Percentiles rank a stretch among this genome's conserved stretches.
These are phyloP conservation scores for Cryptosporidium canis DNA, from an alignment of 169 alveolate genomes.

Conservation along the genomic window DNA sequence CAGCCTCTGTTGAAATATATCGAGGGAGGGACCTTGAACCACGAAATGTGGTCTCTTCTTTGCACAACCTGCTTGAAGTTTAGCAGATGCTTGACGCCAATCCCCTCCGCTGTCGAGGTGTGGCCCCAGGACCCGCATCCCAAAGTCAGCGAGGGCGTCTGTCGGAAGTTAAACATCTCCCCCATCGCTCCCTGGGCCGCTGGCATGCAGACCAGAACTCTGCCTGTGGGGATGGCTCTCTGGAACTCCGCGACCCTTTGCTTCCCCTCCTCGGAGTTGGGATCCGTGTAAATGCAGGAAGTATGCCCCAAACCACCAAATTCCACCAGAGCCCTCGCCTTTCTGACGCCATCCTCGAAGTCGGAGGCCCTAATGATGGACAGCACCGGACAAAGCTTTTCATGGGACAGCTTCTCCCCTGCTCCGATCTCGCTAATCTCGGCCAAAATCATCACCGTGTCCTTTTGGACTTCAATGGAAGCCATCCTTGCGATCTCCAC, in stretches of 20 bases:
- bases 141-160: slow-evolving; percentile 68
- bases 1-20: slow-evolving; percentile 70
- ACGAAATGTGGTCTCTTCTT: slow-evolving; percentile 69
- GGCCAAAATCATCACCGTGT: slow-evolving; percentile 54
- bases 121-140: slow-evolving; percentile 77
- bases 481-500: slow-evolving; percentile 75
- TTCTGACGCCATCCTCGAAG: slow-evolving; percentile 63
- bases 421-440: slow-evolving; percentile 59
- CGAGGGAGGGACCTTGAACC: slow-evolving; percentile 73
- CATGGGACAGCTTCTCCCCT: slow-evolving; percentile 64
- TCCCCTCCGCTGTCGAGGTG: slow-evolving; percentile 72
- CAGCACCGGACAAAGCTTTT: slow-evolving; percentile 74
- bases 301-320: slow-evolving; percentile 77
- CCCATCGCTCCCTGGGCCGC: slow-evolving; percentile 76
- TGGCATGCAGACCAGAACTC: slow-evolving; percentile 74
- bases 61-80: slow-evolving; percentile 71
- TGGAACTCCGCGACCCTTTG: slow-evolving; percentile 61
- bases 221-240: slow-evolving; percentile 69
- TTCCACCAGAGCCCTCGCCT: slow-evolving; percentile 48
- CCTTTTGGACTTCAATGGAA: slow-evolving; percentile 68
- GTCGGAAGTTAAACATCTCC: slow-evolving; percentile 72
- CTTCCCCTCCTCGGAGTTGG: slow-evolving; percentile 38
- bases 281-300: slow-evolving; percentile 74
- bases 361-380: slow-evolving; percentile 66
- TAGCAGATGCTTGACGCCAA: slow-evolving; percentile 71